Percentiles rank a stretch among this genome's conserved stretches.
These are phyloP conservation scores for Solanum acaule DNA, from an alignment of 257 asterid species.

Conservation along the genomic window DNA sequence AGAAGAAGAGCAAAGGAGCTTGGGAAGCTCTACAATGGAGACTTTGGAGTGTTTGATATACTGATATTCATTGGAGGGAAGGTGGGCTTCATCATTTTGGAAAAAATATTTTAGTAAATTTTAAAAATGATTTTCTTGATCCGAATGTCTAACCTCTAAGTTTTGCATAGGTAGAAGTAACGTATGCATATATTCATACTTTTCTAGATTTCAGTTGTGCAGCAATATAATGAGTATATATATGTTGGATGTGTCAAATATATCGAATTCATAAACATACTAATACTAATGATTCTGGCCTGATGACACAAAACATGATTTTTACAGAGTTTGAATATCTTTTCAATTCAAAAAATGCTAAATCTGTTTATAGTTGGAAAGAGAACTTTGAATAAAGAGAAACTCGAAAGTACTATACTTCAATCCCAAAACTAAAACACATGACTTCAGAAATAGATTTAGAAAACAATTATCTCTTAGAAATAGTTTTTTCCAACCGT, in stretches of 20 bases:
- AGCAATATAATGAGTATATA: neutral
- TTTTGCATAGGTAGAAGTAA: too few species aligned
- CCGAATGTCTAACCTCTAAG: too few species aligned
- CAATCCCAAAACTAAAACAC: rapidly evolving
- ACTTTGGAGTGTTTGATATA: neutral
- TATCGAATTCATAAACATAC: neutral
- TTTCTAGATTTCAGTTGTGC: neutral
- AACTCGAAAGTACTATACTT: neutral
- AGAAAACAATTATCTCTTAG: rapidly evolving
- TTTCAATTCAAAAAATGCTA: neutral
- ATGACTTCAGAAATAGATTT: rapidly evolving
- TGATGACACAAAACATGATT: neutral
- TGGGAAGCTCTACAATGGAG: neutral
- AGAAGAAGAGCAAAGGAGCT: neutral
- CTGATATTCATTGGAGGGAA: neutral
- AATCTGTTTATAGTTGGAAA: rapidly evolving
- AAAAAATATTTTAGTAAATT: too few species aligned
- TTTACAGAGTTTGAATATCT: neutral
- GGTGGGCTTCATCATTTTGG: neutral
- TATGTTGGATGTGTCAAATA: neutral
- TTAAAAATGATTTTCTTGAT: too few species aligned
- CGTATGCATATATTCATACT: rapidly evolving
- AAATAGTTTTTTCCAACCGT: rapidly evolving
- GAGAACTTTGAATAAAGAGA: neutral
- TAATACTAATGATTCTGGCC: rapidly evolving